phyloP scores from a whole-genome alignment of 768 basidiomycete species.

The Serendipita sp. region DNA sequence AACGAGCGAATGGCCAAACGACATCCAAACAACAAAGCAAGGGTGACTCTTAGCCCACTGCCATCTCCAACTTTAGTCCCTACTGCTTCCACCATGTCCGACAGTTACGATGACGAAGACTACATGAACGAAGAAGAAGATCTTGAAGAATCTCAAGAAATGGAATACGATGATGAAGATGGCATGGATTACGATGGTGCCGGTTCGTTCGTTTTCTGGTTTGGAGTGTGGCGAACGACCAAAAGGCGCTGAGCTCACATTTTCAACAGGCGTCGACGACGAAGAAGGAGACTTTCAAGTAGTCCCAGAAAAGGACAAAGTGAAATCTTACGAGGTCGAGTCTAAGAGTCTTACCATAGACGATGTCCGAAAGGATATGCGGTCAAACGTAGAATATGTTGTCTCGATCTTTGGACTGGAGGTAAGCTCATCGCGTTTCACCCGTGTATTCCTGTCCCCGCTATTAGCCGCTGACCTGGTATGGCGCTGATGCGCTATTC shows the following conservation, averaged over 20 bases:
- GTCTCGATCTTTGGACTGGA: constrained; percentile 77
- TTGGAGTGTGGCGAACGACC: not conserved
- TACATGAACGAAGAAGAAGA: constrained; percentile 11
- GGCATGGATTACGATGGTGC: constrained; percentile 19
- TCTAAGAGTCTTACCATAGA: constrained; percentile 55
- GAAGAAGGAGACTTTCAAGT: constrained; percentile 44
- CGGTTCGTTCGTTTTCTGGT: not conserved
- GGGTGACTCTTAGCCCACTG: not conserved
- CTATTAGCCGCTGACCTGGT: not conserved
- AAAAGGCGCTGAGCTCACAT: constrained; percentile 5
- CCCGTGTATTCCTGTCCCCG: not conserved
- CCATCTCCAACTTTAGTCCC: not conserved
- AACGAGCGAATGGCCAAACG: not conserved
- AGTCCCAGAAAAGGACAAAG: constrained; percentile 30
- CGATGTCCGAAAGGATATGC: constrained; percentile 65
- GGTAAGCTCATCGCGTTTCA: constrained; percentile 33
- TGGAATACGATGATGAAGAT: constrained; percentile 33
- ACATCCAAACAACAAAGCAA: not conserved
- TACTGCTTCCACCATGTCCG: constrained; percentile 8
- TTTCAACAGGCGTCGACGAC: constrained; percentile 14
- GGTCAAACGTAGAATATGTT: constrained; percentile 68
- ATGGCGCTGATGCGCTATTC: constrained; percentile 2
- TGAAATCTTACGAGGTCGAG: constrained; percentile 73
- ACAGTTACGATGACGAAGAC: constrained; percentile 11
- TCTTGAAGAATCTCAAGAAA: not conserved